Conservation (phyloP, 2,329 filamentous ascomycete genomes). For the Penicillium griseofulvum region DNA sequence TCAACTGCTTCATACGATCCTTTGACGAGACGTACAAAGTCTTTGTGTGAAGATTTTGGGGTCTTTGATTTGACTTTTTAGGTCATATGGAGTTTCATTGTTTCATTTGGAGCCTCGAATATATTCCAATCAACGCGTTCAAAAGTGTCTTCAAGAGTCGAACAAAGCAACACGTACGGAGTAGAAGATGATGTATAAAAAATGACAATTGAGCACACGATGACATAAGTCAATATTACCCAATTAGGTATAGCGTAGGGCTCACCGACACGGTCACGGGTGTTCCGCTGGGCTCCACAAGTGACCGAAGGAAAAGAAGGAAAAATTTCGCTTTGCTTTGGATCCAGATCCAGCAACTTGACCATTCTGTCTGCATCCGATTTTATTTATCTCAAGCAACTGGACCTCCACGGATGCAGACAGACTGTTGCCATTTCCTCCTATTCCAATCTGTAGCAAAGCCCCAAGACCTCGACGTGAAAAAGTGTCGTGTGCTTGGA, state of each 20-base stretch:
- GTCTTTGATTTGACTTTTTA: background rate
- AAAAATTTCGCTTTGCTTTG: constrained; percentile 20
- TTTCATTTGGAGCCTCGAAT: background rate
- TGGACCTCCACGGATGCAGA: constrained; percentile 17
- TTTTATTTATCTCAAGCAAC: constrained; percentile 13
- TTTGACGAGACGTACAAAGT: background rate
- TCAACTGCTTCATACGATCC: background rate
- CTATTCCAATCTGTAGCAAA: constrained; percentile 13
- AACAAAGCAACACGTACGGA: background rate
- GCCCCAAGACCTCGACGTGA: constrained; percentile 3
- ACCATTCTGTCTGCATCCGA: constrained; percentile 17
- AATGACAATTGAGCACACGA: constrained; percentile 2
- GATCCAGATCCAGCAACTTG: constrained; percentile 7
- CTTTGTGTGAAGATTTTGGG: background rate
- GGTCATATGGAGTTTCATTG: background rate
- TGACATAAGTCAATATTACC: constrained; percentile 19
- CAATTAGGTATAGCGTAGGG: constrained; percentile 9
- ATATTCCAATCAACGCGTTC: background rate
- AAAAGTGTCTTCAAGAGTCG: background rate
- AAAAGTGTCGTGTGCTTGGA: constrained; percentile 25
- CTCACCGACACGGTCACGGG: constrained; percentile 24
- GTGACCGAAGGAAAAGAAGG: constrained; percentile 9
- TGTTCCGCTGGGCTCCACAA: constrained; percentile 26
- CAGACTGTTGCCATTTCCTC: constrained; percentile 13
- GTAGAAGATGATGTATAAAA: background rate